A percentile compares a stretch with the other conserved stretches of the same genome.
Evolutionary conservation across 2,329 filamentous ascomycete genomes (phyloP).

Genomic region (Diplodia corticola): DNA sequence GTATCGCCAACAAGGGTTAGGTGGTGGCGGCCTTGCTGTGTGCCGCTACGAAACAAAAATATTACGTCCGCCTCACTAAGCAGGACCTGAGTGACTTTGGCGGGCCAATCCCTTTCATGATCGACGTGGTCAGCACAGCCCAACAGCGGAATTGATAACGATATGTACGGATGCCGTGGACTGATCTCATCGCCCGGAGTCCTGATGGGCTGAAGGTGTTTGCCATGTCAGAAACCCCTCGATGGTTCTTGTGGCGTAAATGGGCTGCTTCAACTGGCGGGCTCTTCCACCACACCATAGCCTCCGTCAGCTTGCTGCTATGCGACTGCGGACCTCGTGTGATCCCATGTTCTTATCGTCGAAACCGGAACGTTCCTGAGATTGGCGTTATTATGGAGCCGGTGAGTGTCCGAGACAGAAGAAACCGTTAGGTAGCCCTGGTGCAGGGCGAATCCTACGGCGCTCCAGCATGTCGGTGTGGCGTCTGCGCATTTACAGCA

Average conservation of each 20-base stretch:
- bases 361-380: background rate
- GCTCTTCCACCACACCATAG: background rate
- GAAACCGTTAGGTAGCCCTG: conserved; percentile 12
- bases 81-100: conserved; percentile 1
- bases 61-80: conserved; percentile 18
- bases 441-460: conserved; percentile 6
- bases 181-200: conserved; percentile 4
- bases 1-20: background rate
- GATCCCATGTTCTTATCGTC: conserved; percentile 9
- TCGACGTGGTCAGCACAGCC: conserved; percentile 1
- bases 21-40: background rate
- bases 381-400: background rate
- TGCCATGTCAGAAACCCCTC: conserved; percentile 4
- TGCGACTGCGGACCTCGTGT: conserved; percentile 10
- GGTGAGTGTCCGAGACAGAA: conserved; percentile 11
- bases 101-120: background rate
- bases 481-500: background rate
- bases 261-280: background rate
- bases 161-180: background rate
- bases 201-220: conserved; percentile 3
- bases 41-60: background rate
- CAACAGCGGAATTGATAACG: background rate
- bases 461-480: background rate
- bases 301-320: conserved; percentile 3
- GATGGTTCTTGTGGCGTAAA: background rate